These are phyloP conservation scores for Solanum appendiculatum DNA, from an alignment of 257 asterid genomes.

Conservation along the genomic window DNA sequence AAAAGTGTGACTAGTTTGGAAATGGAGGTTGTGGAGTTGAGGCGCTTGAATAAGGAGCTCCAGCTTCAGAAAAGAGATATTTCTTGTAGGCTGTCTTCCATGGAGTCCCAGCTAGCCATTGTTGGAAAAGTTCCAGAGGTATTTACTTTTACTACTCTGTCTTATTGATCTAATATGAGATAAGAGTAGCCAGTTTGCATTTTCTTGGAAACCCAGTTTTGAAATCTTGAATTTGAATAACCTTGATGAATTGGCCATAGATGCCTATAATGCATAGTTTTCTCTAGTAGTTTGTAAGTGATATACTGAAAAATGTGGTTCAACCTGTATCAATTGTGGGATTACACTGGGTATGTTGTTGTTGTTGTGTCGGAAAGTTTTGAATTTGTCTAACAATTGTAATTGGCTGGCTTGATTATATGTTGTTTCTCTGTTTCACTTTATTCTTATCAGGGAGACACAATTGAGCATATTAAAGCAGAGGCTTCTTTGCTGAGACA, in stretches of 20 bases:
- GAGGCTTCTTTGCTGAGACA: slow-evolving; percentile 69
- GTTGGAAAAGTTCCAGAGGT: slow-evolving; percentile 55
- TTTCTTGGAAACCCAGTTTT: background rate
- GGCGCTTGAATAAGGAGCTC: slow-evolving; percentile 88
- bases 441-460: slow-evolving; percentile 32
- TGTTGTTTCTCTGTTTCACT: background rate
- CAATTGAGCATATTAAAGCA: slow-evolving; percentile 55
- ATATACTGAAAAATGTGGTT: slow-evolving; percentile 1
- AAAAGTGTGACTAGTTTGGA: slow-evolving; percentile 33
- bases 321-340: background rate
- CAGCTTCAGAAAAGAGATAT: slow-evolving; percentile 88
- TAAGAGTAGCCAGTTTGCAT: background rate
- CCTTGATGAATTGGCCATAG: background rate
- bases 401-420: background rate
- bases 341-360: background rate
- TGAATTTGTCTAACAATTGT: background rate
- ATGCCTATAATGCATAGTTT: background rate
- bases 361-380: background rate
- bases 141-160: slow-evolving; percentile 1
- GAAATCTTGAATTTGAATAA: background rate
- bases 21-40: slow-evolving; percentile 80
- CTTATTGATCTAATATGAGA: background rate
- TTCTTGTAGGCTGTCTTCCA: slow-evolving; percentile 48
- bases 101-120: slow-evolving; percentile 55
- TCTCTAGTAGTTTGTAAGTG: background rate